A percentile compares a stretch with the other conserved stretches of the same genome.
These are phyloP conservation scores for Articulospora tetracladia DNA, from an alignment of 495 filamentous ascomycete species.

Conservation along the genomic window DNA sequence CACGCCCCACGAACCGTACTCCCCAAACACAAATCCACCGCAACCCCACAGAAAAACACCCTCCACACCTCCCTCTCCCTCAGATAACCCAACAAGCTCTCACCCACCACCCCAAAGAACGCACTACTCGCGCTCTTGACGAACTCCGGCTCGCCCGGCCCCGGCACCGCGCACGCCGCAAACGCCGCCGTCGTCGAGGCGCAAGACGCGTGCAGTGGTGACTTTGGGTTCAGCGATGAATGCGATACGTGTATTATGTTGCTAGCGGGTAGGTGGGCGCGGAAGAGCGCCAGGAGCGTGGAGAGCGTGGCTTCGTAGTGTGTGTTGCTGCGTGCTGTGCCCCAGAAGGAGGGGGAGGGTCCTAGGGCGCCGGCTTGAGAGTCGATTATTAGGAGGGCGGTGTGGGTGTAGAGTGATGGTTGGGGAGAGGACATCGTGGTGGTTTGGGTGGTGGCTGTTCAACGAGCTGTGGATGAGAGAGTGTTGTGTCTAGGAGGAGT, in stretches of 20 bases:
- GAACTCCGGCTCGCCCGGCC: constrained; percentile 36
- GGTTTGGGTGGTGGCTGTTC: no score
- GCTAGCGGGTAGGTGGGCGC: constrained; percentile 17
- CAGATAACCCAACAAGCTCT: constrained; percentile 37
- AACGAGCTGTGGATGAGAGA: no score
- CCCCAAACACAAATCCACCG: constrained; percentile 49
- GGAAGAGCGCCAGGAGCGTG: constrained; percentile 39
- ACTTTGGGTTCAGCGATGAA: constrained; percentile 31
- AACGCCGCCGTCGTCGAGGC: constrained; percentile 31
- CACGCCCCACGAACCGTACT: constrained; percentile 47
- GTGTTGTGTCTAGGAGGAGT: no score
- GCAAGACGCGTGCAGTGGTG: constrained; percentile 34
- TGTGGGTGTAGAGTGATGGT: constrained; percentile 19
- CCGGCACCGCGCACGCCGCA: constrained; percentile 35
- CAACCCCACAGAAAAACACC: constrained; percentile 40
- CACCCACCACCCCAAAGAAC: constrained; percentile 36
- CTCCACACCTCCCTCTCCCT: constrained; percentile 30
- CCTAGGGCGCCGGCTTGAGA: constrained; percentile 48
- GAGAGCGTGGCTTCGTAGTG: constrained; percentile 40
- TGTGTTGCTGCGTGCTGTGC: constrained; percentile 41
- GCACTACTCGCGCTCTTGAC: constrained; percentile 46
- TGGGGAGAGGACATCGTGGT: no score
- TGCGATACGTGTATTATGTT: constrained; percentile 37
- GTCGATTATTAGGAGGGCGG: constrained; percentile 55
- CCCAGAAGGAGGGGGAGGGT: constrained; percentile 24